Base-by-base conservation (phyloP, 2,329 filamentous ascomycete species). In the Xylariaceae sp. region DNA sequence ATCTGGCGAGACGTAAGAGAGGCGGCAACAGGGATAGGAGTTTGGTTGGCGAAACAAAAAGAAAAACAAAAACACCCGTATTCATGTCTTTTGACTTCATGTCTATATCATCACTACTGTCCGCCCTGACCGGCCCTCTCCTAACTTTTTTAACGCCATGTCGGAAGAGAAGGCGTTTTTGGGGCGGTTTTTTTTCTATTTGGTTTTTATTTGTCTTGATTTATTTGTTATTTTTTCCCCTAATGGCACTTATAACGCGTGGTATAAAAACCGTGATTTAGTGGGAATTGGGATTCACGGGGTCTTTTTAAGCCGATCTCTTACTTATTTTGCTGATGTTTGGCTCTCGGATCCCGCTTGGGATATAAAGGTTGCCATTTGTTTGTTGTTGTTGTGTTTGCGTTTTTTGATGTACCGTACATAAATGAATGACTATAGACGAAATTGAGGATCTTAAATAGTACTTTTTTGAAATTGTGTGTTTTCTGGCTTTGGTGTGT, bases 31-130 rank as follows among this genome's bases (percentile, higher is more conserved):
- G 51, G 56, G 60, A 59, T 48, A 62, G 65, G 65, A 66, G 65
- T 66, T 66, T 65, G 65, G 65, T 58, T 62, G 65, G 63, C 59
- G 63, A 61, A 65, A 64, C 59, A 65, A 61, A 65, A 64, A 65
- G 53, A 53, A 39, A 45, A 57, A n/a, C 53, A 65, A 62, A 64
- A 58, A 53, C 39, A 35, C 56, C 56, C 13, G 51, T 57, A 34
- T 60, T 60, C 55, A 52, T 58, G 23, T 64, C 51, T 50, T 50
- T 50, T 56, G 18, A 51, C 23, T 57, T 62, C 51, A 60, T 68
- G 64, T 65, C 63, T 67, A 68, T 68, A 67, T 63, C 53, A 30
- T 30, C 23, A 30, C 17, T 17, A 51, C 49, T 30, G 50, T 51
- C 53, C 42, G 56, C 49, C 61, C 51, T 55, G 17, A 42, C 39